A percentile compares a stretch with the other conserved stretches of the same genome.
phyloP scores from a whole-genome alignment of 164 flowering plant species.

The Vitis amurensis region DNA sequence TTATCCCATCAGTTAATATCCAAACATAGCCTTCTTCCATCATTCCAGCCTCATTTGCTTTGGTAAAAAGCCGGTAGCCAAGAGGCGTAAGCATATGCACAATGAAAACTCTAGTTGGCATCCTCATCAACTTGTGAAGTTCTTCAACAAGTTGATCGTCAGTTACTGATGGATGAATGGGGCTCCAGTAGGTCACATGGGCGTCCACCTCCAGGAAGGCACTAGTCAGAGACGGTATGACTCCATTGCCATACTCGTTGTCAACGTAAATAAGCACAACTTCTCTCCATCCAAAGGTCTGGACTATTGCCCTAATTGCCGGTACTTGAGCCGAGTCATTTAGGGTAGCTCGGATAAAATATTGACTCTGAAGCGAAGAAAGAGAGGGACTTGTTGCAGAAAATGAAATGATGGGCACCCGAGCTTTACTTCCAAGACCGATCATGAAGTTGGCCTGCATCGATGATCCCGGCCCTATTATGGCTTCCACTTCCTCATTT shows the following conservation, averaged over 20 bases:
- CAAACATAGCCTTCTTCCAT: too few relatives aligned
- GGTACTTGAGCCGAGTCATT: neutral
- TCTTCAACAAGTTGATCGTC: neutral
- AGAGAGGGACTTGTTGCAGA: constrained; percentile 2
- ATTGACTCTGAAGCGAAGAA: neutral
- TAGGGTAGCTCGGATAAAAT: neutral
- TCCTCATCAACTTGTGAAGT: neutral
- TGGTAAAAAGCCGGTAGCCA: too few relatives aligned
- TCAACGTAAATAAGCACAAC: neutral
- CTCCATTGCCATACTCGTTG: too few relatives aligned
- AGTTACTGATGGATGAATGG: neutral
- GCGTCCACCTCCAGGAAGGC: neutral
- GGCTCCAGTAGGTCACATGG: neutral
- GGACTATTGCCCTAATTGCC: neutral
- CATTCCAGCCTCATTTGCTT: too few relatives aligned
- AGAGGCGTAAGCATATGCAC: too few relatives aligned
- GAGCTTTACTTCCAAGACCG: constrained; percentile 12
- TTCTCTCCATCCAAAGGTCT: neutral
- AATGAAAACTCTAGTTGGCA: neutral
- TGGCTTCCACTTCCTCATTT: constrained; percentile 19
- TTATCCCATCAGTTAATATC: too few relatives aligned
- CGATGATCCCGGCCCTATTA: constrained; percentile 14
- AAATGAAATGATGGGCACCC: constrained; percentile 18
- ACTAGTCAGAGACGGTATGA: neutral
- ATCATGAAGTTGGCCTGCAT: constrained; percentile 15